Evolutionary conservation across 192 early-diverging fungal genomes (phyloP).

Genomic region (Backusella sp.): DNA sequence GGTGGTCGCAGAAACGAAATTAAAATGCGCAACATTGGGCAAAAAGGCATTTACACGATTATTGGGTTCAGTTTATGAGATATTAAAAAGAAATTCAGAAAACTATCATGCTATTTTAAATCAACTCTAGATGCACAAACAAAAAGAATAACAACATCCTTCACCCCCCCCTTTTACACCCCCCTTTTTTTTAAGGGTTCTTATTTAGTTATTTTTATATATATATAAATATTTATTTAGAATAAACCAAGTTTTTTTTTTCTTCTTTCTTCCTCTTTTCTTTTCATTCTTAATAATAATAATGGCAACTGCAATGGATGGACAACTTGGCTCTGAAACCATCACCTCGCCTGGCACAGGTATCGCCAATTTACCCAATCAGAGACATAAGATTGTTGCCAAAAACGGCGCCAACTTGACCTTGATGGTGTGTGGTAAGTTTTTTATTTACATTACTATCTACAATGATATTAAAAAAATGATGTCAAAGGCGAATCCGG

Average conservation of each 20-base stretch:
- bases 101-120: constrained; percentile 74
- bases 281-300: not conserved
- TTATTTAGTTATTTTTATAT: not conserved
- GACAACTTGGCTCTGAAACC: constrained; percentile 14
- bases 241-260: not conserved
- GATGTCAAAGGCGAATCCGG: constrained; percentile 76
- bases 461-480: no score
- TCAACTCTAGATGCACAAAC: constrained; percentile 19
- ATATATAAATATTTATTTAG: not conserved
- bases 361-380: constrained; percentile 91
- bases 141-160: not conserved
- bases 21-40: constrained; percentile 95
- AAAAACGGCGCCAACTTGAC: constrained; percentile 96
- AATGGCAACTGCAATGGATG: constrained; percentile 8
- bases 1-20: constrained; percentile 77
- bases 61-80: constrained; percentile 93
- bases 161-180: no score
- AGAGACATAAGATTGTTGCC: constrained; percentile 89
- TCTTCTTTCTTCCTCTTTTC: not conserved
- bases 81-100: constrained; percentile 90
- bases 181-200: not conserved
- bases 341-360: constrained; percentile 56
- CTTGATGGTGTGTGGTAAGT: constrained; percentile 93
- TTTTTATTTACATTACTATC: no score
- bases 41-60: constrained; percentile 95